Base-by-base conservation (phyloP, 352 stramenopile species). In the Albugo candida region DNA sequence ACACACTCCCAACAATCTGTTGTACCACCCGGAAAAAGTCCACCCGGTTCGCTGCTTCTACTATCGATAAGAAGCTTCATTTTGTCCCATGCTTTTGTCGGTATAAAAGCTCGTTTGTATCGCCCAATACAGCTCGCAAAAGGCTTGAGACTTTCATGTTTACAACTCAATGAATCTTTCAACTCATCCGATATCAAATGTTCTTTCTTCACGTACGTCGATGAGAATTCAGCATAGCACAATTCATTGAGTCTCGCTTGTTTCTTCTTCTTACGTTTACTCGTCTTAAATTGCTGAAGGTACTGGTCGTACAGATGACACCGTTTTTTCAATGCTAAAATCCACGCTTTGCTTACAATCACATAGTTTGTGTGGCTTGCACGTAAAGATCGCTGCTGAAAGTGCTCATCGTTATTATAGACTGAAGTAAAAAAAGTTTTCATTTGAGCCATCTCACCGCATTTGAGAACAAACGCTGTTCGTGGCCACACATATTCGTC, bases 221-320 rank as follows among this genome's bases (percentile, higher is more conserved):
- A 31, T 31, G 24, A 31, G 24, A 31, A 31, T 8, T 31, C 24
- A 31, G 24, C 24, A 8, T 31, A 31, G 24, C 38, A 43, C 20
- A 24, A 8, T 43, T 43, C 17, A 10, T 43, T 19, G 3, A 8
- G 20, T 0, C 54, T 52, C 14, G 42, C 27, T 1, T 56, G 60
- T 39, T 42, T 81, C 59, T 37, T 70, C 63, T 45, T 73, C 59
- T 54, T 84, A 79, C 45, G 76, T 69, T 53, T 82, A 83, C 11
- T 71, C 66, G 24, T 62, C 47, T 11, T 67, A 41, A 86, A 86
- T 50, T 88, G 78, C 55, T 63, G 54, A 13, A 87, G 31, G 50
- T 69, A 80, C 56, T 87, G 74, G 57, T 92, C 78, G 53, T 73
- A 81, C 13, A 20, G 38, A 36, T 80, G 67, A 48, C 71, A 78